Base-by-base conservation (phyloP, 1,284 basidiomycete species). In the Microstroma glucosiphilum region DNA sequence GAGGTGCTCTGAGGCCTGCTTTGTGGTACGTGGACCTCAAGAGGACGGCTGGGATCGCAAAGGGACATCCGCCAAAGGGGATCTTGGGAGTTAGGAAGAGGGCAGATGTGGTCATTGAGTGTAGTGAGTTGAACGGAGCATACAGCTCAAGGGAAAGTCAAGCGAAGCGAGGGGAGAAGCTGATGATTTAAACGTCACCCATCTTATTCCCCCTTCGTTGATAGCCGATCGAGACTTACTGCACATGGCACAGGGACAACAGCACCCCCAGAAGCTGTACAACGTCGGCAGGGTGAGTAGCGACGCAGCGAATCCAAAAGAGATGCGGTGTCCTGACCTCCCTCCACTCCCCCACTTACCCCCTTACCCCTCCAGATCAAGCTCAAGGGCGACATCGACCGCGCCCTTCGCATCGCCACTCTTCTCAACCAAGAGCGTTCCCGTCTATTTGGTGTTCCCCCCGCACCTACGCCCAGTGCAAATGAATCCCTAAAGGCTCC, bases 41-140 rank as follows among this genome's bases (percentile, higher is more conserved):
- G 59, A 62, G 54, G 54, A 66, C 59, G 54, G 67, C 64, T 15
- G 55, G 55, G 48, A 67, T 78, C 43, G 73, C 70, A 8, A 62
- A 67, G 8, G 76, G 75, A 8, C 69, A 71, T 54, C 75, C 73
- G 23, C 68, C 73, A 37, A 73, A 62, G 46, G 69, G 67, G 11
- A 61, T 73, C 21, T 60, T 77, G 3, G 71, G 73, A 12, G 63
- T 71, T n/a, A 73, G 71, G 62, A 63, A 63, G 46, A 73, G 69
- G 61, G 67, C 71, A 13, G 75, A 76, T 42, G 69, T 76, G 37
- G 68, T 75, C 7, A 69, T 78, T 55, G 75, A 78, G 58, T 75
- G 72, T 66, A 43, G 56, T 66, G 42, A 65, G 62, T 66, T n/a
- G n/a, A n/a, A n/a, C n/a, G n/a, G n/a, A n/a, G n/a, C n/a, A n/a